Evolutionary conservation across 2,329 filamentous ascomycete species (phyloP), one percentile per base, ranked within the genome.

Genomic region (Clonostachys rosea): DNA sequence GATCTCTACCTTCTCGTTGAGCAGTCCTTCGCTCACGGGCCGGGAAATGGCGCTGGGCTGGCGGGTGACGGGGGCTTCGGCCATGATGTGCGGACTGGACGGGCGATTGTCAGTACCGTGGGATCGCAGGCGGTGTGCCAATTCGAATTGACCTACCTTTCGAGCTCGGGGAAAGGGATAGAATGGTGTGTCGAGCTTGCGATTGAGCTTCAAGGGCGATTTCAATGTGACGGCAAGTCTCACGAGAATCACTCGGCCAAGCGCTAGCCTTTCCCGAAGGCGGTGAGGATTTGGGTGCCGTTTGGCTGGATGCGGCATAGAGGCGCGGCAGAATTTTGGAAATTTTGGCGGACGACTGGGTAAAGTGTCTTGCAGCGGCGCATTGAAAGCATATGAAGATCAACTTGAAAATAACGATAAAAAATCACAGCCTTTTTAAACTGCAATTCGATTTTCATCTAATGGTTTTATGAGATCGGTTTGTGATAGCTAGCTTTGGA

Each of bases 11-110:
- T 99, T 99, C 76, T 99, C 94, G 73, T 97, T 97, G 65, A 99
- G 83, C 62, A 99, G 84, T 64, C 92, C 89, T 79, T 99, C 94
- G 79, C 92, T 97, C 74, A 96, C 87, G 54, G 94, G 92, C 71
- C 89, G 83, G 69, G 86, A 79, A 66, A 87, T 79, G 54, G 82
- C 78, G 68, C 79, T 77, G 59, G 83, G 78, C 55, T 78, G 70
- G 65, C 61, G 59, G 53, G 58, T 53, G 51, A 62, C 57, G 50
- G 61, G 57, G 76, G 74, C 73, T 60, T 79, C 76, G 59, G 79
- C 68, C 79, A 83, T 83, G 61, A 58, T 71, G 63, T 48, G 33
- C 10, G 14, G 36, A 30, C 16, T 10, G 24, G 36, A n/a, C 12
- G 14, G 12, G 14, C 11, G 17, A 5, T n/a, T 39, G 36, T 39